Evolutionary conservation across 192 early-diverging fungal species (phyloP).

Genomic region (Coemansia aciculifera): DNA sequence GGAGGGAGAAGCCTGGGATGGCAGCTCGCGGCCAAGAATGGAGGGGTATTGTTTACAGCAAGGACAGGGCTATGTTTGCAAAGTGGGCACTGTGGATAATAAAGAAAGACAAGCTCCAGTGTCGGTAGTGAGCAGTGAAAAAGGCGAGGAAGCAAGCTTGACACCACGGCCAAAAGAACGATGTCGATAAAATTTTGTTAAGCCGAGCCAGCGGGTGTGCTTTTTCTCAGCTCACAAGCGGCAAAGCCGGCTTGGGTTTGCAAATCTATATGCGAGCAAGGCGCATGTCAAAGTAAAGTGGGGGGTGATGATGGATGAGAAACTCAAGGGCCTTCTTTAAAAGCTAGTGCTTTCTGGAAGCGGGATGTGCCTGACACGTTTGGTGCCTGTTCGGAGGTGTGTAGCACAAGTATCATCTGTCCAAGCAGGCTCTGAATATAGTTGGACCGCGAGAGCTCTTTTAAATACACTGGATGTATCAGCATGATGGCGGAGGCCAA

Average conservation of each 20-base stretch:
- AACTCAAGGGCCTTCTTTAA: background rate
- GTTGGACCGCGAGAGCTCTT: background rate
- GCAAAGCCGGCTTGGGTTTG: conserved; percentile 18
- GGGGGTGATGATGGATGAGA: background rate
- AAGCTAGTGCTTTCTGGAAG: background rate
- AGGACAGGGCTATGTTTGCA: background rate
- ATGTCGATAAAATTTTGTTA: conserved; percentile 8
- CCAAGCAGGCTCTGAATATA: background rate
- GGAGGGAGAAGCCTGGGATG: conserved; percentile 1
- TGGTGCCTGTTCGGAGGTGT: background rate
- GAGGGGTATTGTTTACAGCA: background rate
- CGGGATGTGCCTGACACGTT: background rate
- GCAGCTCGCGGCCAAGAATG: conserved; percentile 6
- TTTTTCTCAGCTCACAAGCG: conserved; percentile 13
- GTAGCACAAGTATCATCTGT: background rate
- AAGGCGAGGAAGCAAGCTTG: background rate
- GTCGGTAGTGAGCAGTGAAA: background rate
- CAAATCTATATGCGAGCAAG: conserved; percentile 24
- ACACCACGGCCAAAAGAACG: background rate
- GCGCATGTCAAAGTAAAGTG: conserved; percentile 2
- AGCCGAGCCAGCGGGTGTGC: conserved; percentile 1
- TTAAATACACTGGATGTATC: background rate
- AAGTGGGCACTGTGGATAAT: conserved; percentile 1
- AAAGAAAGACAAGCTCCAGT: background rate
- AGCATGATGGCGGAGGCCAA: background rate